A percentile compares a stretch with the other conserved stretches of the same genome.
Evolutionary conservation across 73 alveolate species (phyloP).

Genomic region (Tetrahymena malaccensis): DNA sequence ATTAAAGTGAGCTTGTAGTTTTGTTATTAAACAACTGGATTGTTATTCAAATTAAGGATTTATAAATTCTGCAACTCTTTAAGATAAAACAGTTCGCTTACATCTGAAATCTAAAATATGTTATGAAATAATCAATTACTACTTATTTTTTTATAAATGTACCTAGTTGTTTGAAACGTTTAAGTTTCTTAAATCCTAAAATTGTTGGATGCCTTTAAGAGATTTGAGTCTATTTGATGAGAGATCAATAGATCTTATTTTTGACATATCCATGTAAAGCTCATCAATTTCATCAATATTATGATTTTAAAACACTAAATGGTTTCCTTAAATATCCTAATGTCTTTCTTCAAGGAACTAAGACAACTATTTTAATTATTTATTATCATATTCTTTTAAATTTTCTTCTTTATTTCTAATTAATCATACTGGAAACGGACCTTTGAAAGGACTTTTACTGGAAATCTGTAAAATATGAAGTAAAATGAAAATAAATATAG

Average conservation of each 20-base stretch:
- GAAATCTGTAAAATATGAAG: background rate
- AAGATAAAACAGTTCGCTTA: background rate
- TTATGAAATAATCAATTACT: background rate
- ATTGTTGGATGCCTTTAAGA: background rate
- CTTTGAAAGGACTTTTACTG: background rate
- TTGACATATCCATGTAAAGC: background rate
- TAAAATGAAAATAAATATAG: background rate
- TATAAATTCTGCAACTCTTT: background rate
- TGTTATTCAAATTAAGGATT: background rate
- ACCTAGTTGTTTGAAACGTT: background rate
- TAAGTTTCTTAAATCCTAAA: background rate
- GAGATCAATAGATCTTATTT: background rate
- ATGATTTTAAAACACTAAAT: background rate
- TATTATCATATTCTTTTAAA: background rate
- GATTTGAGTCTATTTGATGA: background rate
- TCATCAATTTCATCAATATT: background rate
- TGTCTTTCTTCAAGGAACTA: background rate
- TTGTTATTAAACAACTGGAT: background rate
- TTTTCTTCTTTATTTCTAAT: background rate
- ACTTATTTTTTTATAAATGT: background rate
- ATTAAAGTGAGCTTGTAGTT: background rate
- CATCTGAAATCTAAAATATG: background rate
- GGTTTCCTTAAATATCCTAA: background rate
- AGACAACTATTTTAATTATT: background rate
- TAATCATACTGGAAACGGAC: background rate